Percentiles rank a stretch among this genome's conserved stretches.
Conservation (phyloP, 2,329 filamentous ascomycete species). For the Diaporthe helianthi region DNA sequence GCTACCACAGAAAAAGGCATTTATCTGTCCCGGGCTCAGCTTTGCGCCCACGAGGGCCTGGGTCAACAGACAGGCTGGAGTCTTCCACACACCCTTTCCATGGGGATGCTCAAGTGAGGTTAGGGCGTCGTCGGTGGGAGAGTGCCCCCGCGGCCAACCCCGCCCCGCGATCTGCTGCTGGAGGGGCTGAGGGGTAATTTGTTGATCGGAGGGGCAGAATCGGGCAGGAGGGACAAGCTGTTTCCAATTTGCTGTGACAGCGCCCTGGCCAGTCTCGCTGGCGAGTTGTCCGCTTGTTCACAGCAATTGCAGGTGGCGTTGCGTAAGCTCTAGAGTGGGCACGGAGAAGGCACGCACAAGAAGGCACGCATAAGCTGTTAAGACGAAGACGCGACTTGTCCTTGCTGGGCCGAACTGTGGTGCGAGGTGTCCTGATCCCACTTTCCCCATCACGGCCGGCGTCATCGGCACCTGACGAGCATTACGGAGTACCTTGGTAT, state of each 20-base stretch:
- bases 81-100: constrained; percentile 1
- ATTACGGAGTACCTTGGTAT: no score
- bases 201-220: neutral
- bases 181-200: constrained; percentile 1
- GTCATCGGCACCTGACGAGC: constrained; percentile 20
- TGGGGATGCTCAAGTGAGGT: no score
- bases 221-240: constrained; percentile 13
- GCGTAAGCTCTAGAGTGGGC: neutral
- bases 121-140: neutral
- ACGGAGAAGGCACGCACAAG: neutral
- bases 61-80: neutral
- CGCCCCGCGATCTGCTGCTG: constrained; percentile 11
- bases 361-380: neutral
- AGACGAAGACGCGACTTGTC: constrained; percentile 15
- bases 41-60: constrained; percentile 9
- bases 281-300: neutral
- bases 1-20: constrained; percentile 18
- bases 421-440: constrained; percentile 9
- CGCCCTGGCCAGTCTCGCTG: constrained; percentile 7
- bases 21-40: constrained; percentile 10
- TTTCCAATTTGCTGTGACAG: constrained; percentile 1
- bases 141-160: constrained; percentile 19
- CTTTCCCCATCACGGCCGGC: constrained; percentile 6
- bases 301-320: neutral
- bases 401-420: constrained; percentile 8